phyloP scores from a whole-genome alignment of 495 filamentous ascomycete genomes.

The Tuber brumale region DNA sequence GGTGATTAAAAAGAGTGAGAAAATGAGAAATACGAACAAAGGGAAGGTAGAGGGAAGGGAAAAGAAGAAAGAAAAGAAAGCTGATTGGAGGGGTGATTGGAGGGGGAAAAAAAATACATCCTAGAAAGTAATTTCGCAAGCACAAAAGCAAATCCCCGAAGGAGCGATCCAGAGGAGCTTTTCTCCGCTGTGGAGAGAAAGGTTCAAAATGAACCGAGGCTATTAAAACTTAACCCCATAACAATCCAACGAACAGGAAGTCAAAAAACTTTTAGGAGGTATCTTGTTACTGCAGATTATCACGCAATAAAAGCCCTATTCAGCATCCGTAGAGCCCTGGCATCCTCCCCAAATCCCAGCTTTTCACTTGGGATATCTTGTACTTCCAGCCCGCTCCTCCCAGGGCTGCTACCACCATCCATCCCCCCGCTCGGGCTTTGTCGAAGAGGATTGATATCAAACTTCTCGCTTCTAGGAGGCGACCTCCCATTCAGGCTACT shows the following conservation, averaged over 20 bases:
- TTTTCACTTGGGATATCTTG: slow-evolving; percentile 62
- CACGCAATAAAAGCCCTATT: slow-evolving; percentile 47
- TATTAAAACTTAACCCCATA: slow-evolving; percentile 45
- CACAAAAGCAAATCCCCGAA: slow-evolving; percentile 38
- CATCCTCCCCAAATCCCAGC: slow-evolving; percentile 60
- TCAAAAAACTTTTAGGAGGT: slow-evolving; percentile 15
- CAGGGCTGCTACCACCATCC: slow-evolving; percentile 41
- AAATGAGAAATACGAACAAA: slow-evolving; percentile 13
- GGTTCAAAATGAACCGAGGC: slow-evolving; percentile 10
- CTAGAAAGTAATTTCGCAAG: slow-evolving; percentile 13
- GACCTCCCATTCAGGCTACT: slow-evolving; percentile 42
- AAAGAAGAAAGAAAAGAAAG: slow-evolving; percentile 24
- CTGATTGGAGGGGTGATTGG: slow-evolving; percentile 20
- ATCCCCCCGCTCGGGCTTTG: slow-evolving; percentile 40
- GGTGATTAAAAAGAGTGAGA: slow-evolving; percentile 27
- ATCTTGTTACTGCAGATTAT: slow-evolving; percentile 7
- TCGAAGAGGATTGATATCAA: slow-evolving; percentile 40
- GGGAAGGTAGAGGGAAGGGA: slow-evolving; percentile 26
- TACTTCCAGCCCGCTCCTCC: slow-evolving; percentile 46
- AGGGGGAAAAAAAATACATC: slow-evolving; percentile 14
- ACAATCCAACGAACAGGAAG: slow-evolving; percentile 7
- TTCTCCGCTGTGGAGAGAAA: not conserved
- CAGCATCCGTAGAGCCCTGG: slow-evolving; percentile 58
- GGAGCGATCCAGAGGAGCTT: slow-evolving; percentile 33
- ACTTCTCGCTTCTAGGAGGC: slow-evolving; percentile 28